phyloP scores from a whole-genome alignment of 345 rosid species.

The Syzygium aqueum region DNA sequence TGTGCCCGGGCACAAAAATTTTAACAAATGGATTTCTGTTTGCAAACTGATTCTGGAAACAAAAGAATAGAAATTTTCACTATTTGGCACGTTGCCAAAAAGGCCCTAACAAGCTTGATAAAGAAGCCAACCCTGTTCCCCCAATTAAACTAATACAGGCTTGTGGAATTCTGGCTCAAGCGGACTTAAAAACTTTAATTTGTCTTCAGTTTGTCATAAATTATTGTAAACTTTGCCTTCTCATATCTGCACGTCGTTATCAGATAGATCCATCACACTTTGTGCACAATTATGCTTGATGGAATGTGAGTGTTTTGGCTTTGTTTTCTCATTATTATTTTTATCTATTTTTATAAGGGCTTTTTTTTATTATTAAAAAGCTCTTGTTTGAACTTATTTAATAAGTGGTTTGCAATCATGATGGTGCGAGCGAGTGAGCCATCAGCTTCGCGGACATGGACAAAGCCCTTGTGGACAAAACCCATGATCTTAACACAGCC shows the following conservation, averaged over 20 bases:
- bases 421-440: background rate
- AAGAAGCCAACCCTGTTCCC: background rate
- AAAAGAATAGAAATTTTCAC: too few relatives aligned
- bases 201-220: background rate
- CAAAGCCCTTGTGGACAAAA: background rate
- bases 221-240: background rate
- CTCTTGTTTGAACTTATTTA: slow-evolving; percentile 34
- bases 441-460: slow-evolving; percentile 4
- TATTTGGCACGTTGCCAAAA: too few relatives aligned
- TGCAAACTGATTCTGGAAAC: too few relatives aligned
- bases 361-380: slow-evolving; percentile 14
- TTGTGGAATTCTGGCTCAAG: background rate
- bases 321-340: background rate
- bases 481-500: background rate
- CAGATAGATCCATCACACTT: slow-evolving; percentile 26
- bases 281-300: slow-evolving; percentile 26
- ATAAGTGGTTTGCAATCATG: slow-evolving; percentile 17
- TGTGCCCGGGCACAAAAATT: too few relatives aligned
- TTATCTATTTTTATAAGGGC: background rate
- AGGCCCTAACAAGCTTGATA: background rate
- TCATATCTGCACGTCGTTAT: slow-evolving; percentile 22
- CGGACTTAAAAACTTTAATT: background rate
- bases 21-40: too few relatives aligned
- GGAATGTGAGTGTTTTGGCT: slow-evolving; percentile 16
- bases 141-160: background rate